A percentile compares a stretch with the other conserved stretches of the same genome.
These are phyloP conservation scores for Moelleriella libera DNA, from an alignment of 2,329 filamentous ascomycete genomes.

Conservation along the genomic window DNA sequence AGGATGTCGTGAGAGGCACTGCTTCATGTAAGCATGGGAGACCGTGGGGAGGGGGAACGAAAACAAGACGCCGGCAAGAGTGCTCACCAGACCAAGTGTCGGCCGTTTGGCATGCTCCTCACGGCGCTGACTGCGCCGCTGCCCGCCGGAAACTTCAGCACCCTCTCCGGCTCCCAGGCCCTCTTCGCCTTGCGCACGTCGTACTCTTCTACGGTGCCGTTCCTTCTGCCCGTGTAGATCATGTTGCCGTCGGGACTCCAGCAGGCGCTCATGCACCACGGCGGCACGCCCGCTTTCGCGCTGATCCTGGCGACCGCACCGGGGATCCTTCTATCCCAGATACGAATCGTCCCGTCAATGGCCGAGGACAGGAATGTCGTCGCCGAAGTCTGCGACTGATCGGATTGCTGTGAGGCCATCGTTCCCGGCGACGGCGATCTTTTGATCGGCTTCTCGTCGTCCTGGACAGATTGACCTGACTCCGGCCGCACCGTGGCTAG, in stretches of 20 bases:
- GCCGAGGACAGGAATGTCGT: constrained; percentile 80
- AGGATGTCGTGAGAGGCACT: constrained; percentile 90
- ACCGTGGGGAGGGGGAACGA: neutral
- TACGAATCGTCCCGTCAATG: constrained; percentile 74
- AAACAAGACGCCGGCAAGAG: neutral
- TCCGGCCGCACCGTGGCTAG: neutral
- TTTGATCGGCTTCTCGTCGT: constrained; percentile 6
- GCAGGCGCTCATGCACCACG: constrained; percentile 95
- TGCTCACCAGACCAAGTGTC: constrained; percentile 65
- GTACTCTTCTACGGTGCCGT: constrained; percentile 90
- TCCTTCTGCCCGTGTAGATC: constrained; percentile 83
- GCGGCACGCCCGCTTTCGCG: constrained; percentile 62
- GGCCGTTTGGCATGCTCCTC: constrained; percentile 79
- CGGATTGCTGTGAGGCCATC: constrained; percentile 26
- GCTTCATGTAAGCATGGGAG: neutral
- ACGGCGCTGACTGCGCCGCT: constrained; percentile 84
- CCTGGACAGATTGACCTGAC: neutral
- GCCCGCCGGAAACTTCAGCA: constrained; percentile 77
- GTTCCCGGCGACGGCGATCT: constrained; percentile 10
- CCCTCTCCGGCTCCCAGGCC: constrained; percentile 59
- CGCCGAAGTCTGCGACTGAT: constrained; percentile 48
- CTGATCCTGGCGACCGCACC: constrained; percentile 68
- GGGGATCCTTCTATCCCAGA: constrained; percentile 77
- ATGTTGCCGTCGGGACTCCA: constrained; percentile 94
- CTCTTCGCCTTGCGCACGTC: constrained; percentile 60